Base-by-base conservation (phyloP, 306 rosid species). In the Gynostemma pentaphyllum region DNA sequence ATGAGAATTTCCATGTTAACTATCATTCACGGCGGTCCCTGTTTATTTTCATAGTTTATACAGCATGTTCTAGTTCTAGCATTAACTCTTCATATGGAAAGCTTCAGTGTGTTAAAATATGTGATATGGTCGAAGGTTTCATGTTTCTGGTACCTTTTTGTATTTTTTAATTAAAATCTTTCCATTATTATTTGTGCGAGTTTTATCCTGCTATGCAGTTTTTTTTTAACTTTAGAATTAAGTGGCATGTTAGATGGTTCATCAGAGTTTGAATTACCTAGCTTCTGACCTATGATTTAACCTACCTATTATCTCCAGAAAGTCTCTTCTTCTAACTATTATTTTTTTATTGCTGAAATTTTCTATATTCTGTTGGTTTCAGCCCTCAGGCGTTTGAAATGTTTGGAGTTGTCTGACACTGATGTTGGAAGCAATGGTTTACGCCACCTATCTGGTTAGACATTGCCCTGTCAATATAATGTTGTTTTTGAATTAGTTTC, bases 331-430 rank as follows among this genome's bases (percentile, higher is more conserved):
- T 28, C 42, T 23, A 19, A 15, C n/a, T 65, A 6, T 64, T 56
- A 4, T 50, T 3, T 39, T 0, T 36, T 32, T 40, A 64, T 72
- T 56, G 62, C 72, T 70, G 29, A 51, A 32, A 28, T 59, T 74
- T 70, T 70, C 61, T 55, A 52, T 4, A 51, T 28, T 48, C 13
- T n/a, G 49, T 49, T 73, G 78, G 62, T 72, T 68, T 52, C 74
- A 92, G 98, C 86, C 74, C 92, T 82, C 62, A 65, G 30, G 69
- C 79, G 73, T 28, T 72, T 92, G 81, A 88, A 79, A 75, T 88
- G 88, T 75, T 74, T 92, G 95, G 95, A 85, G 78, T 73, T 92
- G 80, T 92, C 98, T 16, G 98, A 92, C 65, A 92, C 96, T 21
- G 83, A 77, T 57, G 92, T 92, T 66, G 95, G 90, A 71, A 82